Evolutionary conservation across 176 grass and related monocot genomes (phyloP).

Genomic region (Raddia guianensis): DNA sequence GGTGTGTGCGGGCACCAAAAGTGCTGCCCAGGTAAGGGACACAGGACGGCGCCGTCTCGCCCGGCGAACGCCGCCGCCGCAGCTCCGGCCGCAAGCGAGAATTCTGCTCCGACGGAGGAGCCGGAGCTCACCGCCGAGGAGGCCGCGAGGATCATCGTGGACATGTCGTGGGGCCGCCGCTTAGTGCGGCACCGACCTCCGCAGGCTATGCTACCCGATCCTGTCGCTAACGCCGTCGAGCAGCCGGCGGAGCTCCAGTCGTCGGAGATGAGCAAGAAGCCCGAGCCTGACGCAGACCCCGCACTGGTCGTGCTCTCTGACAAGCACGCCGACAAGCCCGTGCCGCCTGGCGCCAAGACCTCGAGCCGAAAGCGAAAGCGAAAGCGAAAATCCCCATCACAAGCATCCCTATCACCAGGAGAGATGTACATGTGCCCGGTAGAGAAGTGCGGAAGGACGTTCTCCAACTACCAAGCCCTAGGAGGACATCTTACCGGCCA

Average conservation of each 20-base stretch:
- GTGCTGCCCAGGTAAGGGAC: conserved; percentile 31
- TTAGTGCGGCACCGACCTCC: background rate
- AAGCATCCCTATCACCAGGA: background rate
- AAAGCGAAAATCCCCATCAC: background rate
- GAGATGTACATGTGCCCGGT: conserved; percentile 32
- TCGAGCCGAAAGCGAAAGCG: conserved; percentile 9
- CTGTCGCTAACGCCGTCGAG: background rate
- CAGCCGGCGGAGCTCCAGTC: background rate
- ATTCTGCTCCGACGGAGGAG: background rate
- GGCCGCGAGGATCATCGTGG: conserved; percentile 39
- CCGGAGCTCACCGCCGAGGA: background rate
- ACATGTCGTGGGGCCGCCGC: background rate
- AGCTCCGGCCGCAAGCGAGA: background rate
- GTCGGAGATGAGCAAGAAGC: background rate
- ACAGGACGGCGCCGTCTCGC: conserved; percentile 40
- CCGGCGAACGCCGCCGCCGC: background rate
- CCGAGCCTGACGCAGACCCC: background rate
- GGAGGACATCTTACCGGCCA: conserved; percentile 46
- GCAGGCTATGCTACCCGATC: conserved; percentile 2
- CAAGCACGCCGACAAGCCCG: conserved; percentile 14
- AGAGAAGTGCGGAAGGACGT: conserved; percentile 25
- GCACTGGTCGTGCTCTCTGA: background rate
- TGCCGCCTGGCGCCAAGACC: no score
- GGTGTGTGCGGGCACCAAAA: conserved; percentile 57
- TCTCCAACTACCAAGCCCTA: conserved; percentile 54